Conservation (phyloP, 805 yeast genomes). For the Candida endomychidarum region DNA sequence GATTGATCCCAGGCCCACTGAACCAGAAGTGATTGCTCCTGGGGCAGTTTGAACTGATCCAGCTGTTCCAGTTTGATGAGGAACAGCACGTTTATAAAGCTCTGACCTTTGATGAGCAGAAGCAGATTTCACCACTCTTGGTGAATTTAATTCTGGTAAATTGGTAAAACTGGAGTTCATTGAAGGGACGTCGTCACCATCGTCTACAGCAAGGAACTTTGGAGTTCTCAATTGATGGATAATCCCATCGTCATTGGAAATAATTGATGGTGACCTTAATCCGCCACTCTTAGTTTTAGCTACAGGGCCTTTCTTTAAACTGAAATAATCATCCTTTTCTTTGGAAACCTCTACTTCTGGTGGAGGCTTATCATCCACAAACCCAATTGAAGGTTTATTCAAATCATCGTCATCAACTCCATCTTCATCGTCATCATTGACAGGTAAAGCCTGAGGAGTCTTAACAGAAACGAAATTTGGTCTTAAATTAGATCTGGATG, state of each 20-base stretch:
- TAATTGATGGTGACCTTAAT: conserved; percentile 32
- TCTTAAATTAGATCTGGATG: conserved; percentile 40
- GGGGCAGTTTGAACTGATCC: too few species aligned
- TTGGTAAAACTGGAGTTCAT: conserved; percentile 15
- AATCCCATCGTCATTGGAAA: conserved; percentile 36
- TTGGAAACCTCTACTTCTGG: conserved; percentile 16
- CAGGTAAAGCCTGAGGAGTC: conserved; percentile 64
- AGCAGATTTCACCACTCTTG: conserved; percentile 3
- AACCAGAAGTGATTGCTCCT: too few species aligned
- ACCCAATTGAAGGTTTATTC: conserved; percentile 56
- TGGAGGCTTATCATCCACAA: conserved; percentile 53
- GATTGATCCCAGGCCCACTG: too few species aligned
- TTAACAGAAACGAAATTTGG: conserved; percentile 73
- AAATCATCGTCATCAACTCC: conserved; percentile 51
- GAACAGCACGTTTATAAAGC: conserved; percentile 5
- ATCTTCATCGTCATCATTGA: conserved; percentile 65
- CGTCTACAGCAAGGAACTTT: conserved; percentile 29
- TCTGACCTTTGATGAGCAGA: conserved; percentile 9
- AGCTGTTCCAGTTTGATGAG: not conserved
- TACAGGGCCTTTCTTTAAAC: conserved; percentile 12
- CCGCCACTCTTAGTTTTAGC: conserved; percentile 8
- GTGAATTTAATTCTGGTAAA: conserved; percentile 10
- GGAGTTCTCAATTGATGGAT: conserved; percentile 36
- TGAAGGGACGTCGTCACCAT: conserved; percentile 17
- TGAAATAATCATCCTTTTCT: conserved; percentile 15